Evolutionary conservation across 208 protist species (phyloP).

Genomic region (Crithidia thermophila): DNA sequence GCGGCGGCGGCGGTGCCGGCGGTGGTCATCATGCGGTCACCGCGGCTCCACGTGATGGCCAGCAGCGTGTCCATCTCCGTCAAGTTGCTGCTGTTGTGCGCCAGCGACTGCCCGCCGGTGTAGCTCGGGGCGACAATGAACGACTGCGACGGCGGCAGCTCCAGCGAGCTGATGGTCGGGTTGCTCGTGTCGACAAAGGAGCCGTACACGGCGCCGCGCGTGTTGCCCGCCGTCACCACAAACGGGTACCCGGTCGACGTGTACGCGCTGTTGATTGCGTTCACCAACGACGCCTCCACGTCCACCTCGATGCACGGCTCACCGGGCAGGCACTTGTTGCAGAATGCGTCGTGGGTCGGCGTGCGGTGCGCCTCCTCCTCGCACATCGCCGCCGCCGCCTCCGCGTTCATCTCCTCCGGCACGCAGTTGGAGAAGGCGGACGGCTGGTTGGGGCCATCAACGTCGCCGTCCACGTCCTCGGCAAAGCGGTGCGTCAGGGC

Average conservation of each 20-base stretch:
- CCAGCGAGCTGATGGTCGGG: conserved; percentile 56
- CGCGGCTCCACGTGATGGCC: conserved; percentile 50
- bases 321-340: conserved; percentile 25
- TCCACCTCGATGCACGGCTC: conserved; percentile 52
- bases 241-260: conserved; percentile 75
- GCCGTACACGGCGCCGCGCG: conserved; percentile 55
- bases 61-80: conserved; percentile 54
- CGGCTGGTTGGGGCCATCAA: background rate
- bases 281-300: conserved; percentile 55
- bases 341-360: conserved; percentile 22
- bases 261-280: conserved; percentile 78
- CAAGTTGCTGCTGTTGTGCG: conserved; percentile 2
- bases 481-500: conserved; percentile 33
- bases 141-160: conserved; percentile 65
- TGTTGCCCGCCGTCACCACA: conserved; percentile 37
- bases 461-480: conserved; percentile 14
- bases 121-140: conserved; percentile 45
- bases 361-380: conserved; percentile 18
- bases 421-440: conserved; percentile 15
- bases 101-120: background rate
- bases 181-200: conserved; percentile 74
- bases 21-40: conserved; percentile 30
- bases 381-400: conserved; percentile 12
- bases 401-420: conserved; percentile 17
- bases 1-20: conserved; percentile 8